These are phyloP conservation scores for Paramecium pentaurelia DNA, from an alignment of 73 alveolate genomes.

Conservation along the genomic window DNA sequence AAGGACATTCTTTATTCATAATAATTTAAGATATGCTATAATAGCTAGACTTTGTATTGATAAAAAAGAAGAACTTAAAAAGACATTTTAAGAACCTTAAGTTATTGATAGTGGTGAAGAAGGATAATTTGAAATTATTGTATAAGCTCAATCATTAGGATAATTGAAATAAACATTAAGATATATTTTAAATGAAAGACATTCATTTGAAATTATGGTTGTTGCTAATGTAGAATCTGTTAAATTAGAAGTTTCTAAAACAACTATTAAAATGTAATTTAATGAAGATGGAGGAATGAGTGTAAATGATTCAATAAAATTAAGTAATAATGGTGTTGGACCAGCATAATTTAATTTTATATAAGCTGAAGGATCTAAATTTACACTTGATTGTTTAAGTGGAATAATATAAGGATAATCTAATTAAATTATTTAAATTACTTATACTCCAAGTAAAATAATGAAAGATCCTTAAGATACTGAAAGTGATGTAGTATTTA, in stretches of 20 bases:
- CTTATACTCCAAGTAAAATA: conserved; percentile 77
- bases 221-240: conserved; percentile 86
- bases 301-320: conserved; percentile 75
- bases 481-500: conserved; percentile 21
- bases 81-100: conserved; percentile 80
- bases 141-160: conserved; percentile 70
- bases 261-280: conserved; percentile 72
- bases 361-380: conserved; percentile 67
- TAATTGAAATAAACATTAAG: conserved; percentile 82
- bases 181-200: conserved; percentile 84
- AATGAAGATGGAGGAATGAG: conserved; percentile 89
- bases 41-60: conserved; percentile 83
- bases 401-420: conserved; percentile 82
- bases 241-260: conserved; percentile 68
- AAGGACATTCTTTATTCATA: conserved; percentile 86
- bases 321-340: conserved; percentile 93
- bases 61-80: conserved; percentile 71
- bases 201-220: conserved; percentile 84
- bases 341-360: conserved; percentile 83
- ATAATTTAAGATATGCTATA: conserved; percentile 89
- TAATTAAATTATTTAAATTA: conserved; percentile 67
- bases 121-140: conserved; percentile 88
- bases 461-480: conserved; percentile 29
- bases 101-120: conserved; percentile 93
- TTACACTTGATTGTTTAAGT: conserved; percentile 74